These are phyloP conservation scores for Ogataea minuta DNA, from an alignment of 805 yeast species.

Conservation along the genomic window DNA sequence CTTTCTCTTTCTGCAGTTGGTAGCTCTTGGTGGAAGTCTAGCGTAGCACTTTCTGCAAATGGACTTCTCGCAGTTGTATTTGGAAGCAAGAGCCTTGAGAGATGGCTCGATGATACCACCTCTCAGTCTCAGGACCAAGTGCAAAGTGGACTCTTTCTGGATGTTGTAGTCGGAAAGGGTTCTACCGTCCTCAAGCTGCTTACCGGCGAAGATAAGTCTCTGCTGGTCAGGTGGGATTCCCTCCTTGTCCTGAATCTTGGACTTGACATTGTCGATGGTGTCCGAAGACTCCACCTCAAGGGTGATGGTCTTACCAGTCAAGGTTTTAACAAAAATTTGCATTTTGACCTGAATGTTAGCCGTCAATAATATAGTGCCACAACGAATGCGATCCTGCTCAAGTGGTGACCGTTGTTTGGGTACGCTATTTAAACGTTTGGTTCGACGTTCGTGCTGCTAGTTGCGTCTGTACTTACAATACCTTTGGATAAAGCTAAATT, in stretches of 20 bases:
- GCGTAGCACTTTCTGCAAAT: slow-evolving; percentile 99
- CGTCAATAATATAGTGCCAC: no score
- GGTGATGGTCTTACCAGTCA: slow-evolving; percentile 97
- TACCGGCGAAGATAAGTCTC: slow-evolving; percentile 93
- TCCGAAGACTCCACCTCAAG: slow-evolving; percentile 88
- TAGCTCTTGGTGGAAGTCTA: slow-evolving; percentile 99
- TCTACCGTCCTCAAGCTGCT: slow-evolving; percentile 95
- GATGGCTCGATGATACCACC: slow-evolving; percentile 98
- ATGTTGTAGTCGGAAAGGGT: slow-evolving; percentile 92
- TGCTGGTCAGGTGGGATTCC: slow-evolving; percentile 98
- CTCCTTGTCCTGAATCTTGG: slow-evolving; percentile 94
- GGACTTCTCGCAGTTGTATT: slow-evolving; percentile 99
- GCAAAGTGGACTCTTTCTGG: slow-evolving; percentile 81
- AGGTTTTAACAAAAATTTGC: slow-evolving; percentile 99
- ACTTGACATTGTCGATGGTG: slow-evolving; percentile 92
- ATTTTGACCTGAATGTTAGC: slow-evolving; percentile 40
- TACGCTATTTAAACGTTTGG: not conserved
- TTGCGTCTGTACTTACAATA: slow-evolving; percentile 9
- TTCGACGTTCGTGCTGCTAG: slow-evolving; percentile 1
- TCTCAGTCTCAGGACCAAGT: slow-evolving; percentile 65
- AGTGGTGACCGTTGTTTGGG: not conserved
- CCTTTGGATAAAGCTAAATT: slow-evolving; percentile 13
- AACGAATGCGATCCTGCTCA: no score
- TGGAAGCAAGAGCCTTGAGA: slow-evolving; percentile 97
- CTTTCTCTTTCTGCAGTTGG: slow-evolving; percentile 99